Base-by-base conservation (phyloP, 2,329 filamentous ascomycete genomes). In the Tolypocladium capitatum region DNA sequence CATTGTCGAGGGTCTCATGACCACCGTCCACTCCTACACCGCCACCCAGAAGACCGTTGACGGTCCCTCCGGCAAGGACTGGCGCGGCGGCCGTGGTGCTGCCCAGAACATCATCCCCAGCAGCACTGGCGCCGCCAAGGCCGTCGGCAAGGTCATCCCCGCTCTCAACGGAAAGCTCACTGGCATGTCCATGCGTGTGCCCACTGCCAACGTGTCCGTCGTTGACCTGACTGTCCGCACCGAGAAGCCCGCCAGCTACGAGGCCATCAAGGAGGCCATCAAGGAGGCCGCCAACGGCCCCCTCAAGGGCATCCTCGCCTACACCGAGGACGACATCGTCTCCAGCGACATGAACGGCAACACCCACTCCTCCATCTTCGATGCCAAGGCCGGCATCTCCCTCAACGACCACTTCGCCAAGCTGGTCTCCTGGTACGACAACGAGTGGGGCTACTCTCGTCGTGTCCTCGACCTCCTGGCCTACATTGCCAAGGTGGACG, bases 31-130 rank as follows among this genome's bases (percentile, higher is more conserved):
- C 85, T 96, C 92, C 64, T 97, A 97, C 85, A 97, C 92, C 63
- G 92, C 92, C 65, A 97, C 92, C 71, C 92, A 97, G 81, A 96
- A 96, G 87, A 95, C 90, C 64, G 92, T 97, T 64, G 92, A 98
- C 66, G 92, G 89, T 68, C 92, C 92, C 67, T 97, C 92, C 57
- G 78, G 76, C 72, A 98, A 98, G 86, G 92, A 97, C 80, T 98
- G 91, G 91, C 86, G 91, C 75, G 92, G 92, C 82, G 92, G 92
- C 72, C 92, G 92, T 76, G 90, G 87, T 63, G 92, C 92, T 75
- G 92, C 92, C 67, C 86, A 94, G 80, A 97, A 98, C 85, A 97
- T 97, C 81, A 97, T 98, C 67, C 92, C 92, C 73, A 88, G 83
- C 78, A 94, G 87, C 81, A 98, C 92, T 58, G 92, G 92, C 83